Conservation (phyloP, 257 asterid species). For the Haberlea rhodopensis region DNA sequence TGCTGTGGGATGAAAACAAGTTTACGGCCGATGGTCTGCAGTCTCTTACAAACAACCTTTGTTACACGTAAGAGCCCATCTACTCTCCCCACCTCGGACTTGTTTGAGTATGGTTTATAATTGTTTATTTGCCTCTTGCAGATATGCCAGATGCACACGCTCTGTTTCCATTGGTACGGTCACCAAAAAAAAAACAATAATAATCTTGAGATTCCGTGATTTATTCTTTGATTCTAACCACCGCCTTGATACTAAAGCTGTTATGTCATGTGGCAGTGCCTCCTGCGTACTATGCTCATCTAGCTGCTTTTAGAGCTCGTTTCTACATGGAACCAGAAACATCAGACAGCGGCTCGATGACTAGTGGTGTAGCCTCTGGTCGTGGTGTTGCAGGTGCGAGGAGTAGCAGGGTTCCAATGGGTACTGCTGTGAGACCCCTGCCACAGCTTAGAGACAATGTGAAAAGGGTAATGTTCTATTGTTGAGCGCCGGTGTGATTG, state of each 20-base stretch:
- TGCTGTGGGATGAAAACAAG: slow-evolving; percentile 91
- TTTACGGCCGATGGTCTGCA: slow-evolving; percentile 85
- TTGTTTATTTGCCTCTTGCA: slow-evolving; percentile 25
- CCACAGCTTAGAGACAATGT: slow-evolving; percentile 92
- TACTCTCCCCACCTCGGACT: neutral
- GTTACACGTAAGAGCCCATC: slow-evolving; percentile 70
- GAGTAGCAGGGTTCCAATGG: slow-evolving; percentile 50
- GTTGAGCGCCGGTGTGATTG: slow-evolving; percentile 32
- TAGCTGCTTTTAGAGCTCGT: slow-evolving; percentile 96
- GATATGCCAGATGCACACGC: slow-evolving; percentile 94
- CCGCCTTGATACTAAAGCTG: neutral
- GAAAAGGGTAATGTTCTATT: slow-evolving; percentile 88
- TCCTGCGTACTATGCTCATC: slow-evolving; percentile 91
- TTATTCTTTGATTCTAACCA: neutral
- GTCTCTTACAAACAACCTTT: slow-evolving; percentile 76
- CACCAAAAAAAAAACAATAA: too few relatives aligned
- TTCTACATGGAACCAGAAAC: slow-evolving; percentile 92
- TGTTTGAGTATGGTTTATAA: slow-evolving; percentile 6
- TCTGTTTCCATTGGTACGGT: slow-evolving; percentile 93
- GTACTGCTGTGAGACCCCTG: slow-evolving; percentile 76
- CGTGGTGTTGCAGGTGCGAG: slow-evolving; percentile 62
- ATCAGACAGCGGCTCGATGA: slow-evolving; percentile 76
- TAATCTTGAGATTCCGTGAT: neutral
- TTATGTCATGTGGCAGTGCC: slow-evolving; percentile 51
- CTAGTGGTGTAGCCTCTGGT: slow-evolving; percentile 55